Evolutionary conservation across 2,329 filamentous ascomycete genomes (phyloP), one percentile per base, ranked within the genome.

Genomic region (Berkeleyomyces basicola): DNA sequence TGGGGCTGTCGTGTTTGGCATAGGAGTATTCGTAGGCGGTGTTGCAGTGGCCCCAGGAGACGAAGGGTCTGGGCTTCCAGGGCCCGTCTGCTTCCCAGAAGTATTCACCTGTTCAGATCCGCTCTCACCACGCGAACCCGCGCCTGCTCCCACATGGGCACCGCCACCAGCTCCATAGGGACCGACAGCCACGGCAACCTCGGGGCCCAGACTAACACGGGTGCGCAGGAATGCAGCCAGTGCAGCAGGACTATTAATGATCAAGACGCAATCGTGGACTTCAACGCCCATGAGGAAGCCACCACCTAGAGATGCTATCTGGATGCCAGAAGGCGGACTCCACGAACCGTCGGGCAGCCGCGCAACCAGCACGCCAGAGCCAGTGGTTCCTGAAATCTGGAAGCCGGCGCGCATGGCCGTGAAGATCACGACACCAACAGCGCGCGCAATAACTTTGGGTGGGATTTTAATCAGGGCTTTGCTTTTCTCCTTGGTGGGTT

Each of bases 251-350:
- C 82, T 87, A 74, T 95, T 95, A 72, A 95, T 90, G 43, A 95
- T 86, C 33, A 90, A 83, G 2, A 95, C 88, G 68, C 88, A 93
- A 71, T 95, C 90, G 74, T 93, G 95, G 37, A 95, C 90, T 71
- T 95, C 90, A 10, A 92, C 80, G 10, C 90, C 90, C 0, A 88
- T 82, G 65, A 92, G 79, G 70, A 95, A 89, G 0, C 90, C 90
- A 0, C 90, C 80, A 3, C 87, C 88, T 1, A 88, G 80, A 0
- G 88, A 89, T 70, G 92, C 87, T 36, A 93, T 79, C 72, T 91
- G 80, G 69, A 95, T 91, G 40, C 87, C 90, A 0, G 85, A 89
- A 0, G 90, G 90, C 1, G 88, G 86, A 47, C 86, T 88, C 89
- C 89, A 95, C 7, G 75, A 76, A 11, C 84, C 84, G 68, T 87